Evolutionary conservation across 306 rosid species (phyloP).

Genomic region (Pyrus bretschneideri): DNA sequence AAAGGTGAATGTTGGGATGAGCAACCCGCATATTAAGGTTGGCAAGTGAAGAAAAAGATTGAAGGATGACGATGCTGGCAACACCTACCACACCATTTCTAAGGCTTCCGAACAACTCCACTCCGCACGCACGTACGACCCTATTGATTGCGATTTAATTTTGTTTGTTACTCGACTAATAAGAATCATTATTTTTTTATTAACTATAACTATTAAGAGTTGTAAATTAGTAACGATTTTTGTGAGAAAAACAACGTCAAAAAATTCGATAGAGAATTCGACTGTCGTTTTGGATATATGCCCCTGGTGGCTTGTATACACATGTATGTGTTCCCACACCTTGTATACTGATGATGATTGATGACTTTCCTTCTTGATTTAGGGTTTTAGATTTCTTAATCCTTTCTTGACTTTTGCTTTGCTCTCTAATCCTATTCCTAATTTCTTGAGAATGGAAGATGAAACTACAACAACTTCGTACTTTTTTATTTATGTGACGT

Average conservation of each 20-base stretch:
- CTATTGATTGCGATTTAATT: conserved; percentile 29
- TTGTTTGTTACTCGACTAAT: conserved; percentile 30
- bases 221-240: conserved; percentile 58
- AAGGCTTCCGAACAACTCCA: neutral
- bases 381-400: neutral
- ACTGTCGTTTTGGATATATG: conserved; percentile 14
- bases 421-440: neutral
- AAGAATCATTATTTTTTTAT: conserved; percentile 30
- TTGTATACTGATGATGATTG: neutral
- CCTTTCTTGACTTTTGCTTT: neutral
- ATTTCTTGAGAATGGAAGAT: neutral
- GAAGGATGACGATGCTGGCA: conserved; percentile 8
- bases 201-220: conserved; percentile 29
- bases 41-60: conserved; percentile 58
- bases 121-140: neutral
- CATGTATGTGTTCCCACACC: neutral
- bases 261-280: conserved; percentile 25
- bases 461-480: neutral
- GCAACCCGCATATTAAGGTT: conserved; percentile 61
- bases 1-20: conserved; percentile 63
- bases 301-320: conserved; percentile 13
- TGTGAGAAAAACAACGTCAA: conserved; percentile 25
- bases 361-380: neutral
- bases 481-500: neutral
- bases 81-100: conserved; percentile 5